These are phyloP conservation scores for Mortierella sp. DNA, from an alignment of 371 early-diverging fungal genomes.

Conservation along the genomic window DNA sequence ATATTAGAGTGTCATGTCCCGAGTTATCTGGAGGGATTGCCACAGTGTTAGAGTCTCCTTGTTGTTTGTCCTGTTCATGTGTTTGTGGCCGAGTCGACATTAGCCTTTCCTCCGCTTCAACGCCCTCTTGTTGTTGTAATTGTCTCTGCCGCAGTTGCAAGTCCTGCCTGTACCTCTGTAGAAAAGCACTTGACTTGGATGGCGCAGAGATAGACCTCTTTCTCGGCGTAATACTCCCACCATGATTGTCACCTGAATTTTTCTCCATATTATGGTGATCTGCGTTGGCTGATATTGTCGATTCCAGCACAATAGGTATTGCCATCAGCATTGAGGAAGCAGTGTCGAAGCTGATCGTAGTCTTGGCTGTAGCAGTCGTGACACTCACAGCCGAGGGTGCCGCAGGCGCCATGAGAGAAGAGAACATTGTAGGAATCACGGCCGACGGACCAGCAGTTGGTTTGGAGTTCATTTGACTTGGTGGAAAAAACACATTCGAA, in stretches of 20 bases:
- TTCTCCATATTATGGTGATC: background rate
- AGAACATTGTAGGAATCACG: background rate
- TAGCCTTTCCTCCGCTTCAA: too few species aligned
- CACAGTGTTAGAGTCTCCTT: background rate
- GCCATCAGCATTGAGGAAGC: background rate
- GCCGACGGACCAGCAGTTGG: background rate
- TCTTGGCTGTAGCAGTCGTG: background rate
- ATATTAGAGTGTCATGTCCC: too few species aligned
- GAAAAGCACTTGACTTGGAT: background rate
- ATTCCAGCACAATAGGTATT: background rate
- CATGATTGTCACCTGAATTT: background rate
- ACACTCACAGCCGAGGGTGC: background rate
- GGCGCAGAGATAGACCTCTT: background rate
- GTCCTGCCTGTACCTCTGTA: background rate
- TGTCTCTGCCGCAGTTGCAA: background rate
- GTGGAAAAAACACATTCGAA: background rate
- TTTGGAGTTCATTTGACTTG: background rate
- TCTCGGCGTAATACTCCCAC: background rate
- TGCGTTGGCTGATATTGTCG: background rate
- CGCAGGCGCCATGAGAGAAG: background rate
- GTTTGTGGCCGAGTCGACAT: background rate
- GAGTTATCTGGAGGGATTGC: too few species aligned
- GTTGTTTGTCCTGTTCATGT: background rate
- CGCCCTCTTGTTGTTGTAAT: background rate
- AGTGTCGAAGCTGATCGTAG: background rate